Conservation (phyloP, 495 filamentous ascomycete species). For the Aspergillus haitiensis region DNA sequence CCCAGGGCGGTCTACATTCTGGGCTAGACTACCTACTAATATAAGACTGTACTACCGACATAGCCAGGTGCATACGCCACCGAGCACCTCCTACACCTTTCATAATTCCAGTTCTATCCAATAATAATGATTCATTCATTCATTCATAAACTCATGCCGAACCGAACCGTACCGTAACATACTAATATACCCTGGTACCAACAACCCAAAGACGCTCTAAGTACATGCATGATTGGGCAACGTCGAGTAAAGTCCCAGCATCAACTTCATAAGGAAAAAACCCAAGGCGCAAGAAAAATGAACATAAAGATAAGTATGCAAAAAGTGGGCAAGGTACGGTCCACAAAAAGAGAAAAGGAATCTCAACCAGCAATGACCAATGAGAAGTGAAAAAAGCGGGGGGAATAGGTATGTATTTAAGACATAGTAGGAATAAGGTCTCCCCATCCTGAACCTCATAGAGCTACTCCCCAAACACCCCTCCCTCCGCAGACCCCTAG, state of each 20-base stretch:
- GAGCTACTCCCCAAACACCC: conserved; percentile 84
- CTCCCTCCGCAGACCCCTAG: conserved; percentile 88
- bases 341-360: neutral
- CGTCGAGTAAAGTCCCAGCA: conserved; percentile 6
- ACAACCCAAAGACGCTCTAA: conserved; percentile 18
- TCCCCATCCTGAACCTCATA: conserved; percentile 43
- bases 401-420: conserved; percentile 18
- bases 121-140: conserved; percentile 32
- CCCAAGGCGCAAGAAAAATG: conserved; percentile 10
- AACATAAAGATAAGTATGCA: conserved; percentile 3
- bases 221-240: conserved; percentile 13
- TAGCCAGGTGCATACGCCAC: no score
- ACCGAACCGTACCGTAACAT: conserved; percentile 16
- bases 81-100: no score
- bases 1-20: neutral
- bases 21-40: no score
- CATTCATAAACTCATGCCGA: conserved; percentile 46
- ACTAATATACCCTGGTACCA: neutral
- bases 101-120: no score
- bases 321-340: conserved; percentile 8
- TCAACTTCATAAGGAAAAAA: conserved; percentile 11
- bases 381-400: conserved; percentile 8
- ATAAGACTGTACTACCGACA: no score
- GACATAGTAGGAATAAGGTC: conserved; percentile 19
- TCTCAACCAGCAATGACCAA: neutral